Percentiles rank a stretch among this genome's conserved stretches.
phyloP scores from a whole-genome alignment of 345 rosid species.

The Laguncularia racemosa region DNA sequence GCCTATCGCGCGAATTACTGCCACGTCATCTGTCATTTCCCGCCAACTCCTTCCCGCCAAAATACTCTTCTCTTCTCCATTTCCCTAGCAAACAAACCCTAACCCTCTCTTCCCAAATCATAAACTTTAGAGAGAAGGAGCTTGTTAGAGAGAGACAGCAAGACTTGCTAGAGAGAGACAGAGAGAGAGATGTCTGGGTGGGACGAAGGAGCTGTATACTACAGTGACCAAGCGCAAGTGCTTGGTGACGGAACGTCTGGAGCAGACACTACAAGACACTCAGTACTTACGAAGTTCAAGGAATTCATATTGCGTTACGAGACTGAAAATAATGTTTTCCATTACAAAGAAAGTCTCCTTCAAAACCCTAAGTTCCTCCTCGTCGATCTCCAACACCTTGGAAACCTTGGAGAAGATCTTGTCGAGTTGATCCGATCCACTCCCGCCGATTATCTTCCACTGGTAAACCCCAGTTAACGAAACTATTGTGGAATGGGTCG shows the following conservation, averaged over 20 bases:
- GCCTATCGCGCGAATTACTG: not conserved
- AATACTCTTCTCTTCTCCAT: not conserved
- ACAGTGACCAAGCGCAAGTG: constrained; percentile 90
- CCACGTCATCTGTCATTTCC: constrained; percentile 5
- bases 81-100: not conserved
- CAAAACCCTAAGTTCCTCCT: constrained; percentile 61
- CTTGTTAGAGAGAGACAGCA: not conserved
- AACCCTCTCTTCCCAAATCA: not conserved
- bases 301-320: constrained; percentile 86
- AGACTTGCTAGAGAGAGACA: constrained; percentile 1
- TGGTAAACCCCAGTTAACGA: constrained; percentile 24
- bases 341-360: constrained; percentile 78
- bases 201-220: constrained; percentile 89
- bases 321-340: constrained; percentile 61
- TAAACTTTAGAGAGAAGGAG: not conserved
- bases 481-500: too few relatives aligned
- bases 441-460: constrained; percentile 74
- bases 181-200: constrained; percentile 66
- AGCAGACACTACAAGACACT: constrained; percentile 42
- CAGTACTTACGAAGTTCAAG: constrained; percentile 66
- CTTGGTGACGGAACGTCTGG: constrained; percentile 37
- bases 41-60: constrained; percentile 30
- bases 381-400: constrained; percentile 75
- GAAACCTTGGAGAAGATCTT: constrained; percentile 74
- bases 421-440: constrained; percentile 71